A percentile compares a stretch with the other conserved stretches of the same genome.
Evolutionary conservation across 129 eudicot species (phyloP).

Genomic region (Pittosporum tobira): DNA sequence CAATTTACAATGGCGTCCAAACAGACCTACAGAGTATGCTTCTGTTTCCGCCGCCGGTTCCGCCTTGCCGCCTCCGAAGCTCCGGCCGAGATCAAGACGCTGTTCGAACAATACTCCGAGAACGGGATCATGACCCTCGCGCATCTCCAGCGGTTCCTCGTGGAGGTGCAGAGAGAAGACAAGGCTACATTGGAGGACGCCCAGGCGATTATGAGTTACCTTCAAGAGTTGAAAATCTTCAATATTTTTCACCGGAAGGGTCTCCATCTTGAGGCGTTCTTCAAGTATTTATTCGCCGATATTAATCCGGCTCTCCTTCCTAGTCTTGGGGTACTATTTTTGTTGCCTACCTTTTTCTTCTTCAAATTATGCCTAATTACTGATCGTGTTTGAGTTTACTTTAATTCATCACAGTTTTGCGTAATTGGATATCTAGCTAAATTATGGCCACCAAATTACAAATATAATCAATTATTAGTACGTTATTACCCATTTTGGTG

Average conservation of each 20-base stretch:
- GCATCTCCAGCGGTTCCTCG: slow-evolving; percentile 48
- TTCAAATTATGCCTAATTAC: neutral
- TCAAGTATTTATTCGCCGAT: slow-evolving; percentile 47
- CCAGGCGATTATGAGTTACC: slow-evolving; percentile 40
- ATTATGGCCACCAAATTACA: too few relatives aligned
- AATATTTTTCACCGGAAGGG: slow-evolving; percentile 45
- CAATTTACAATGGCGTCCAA: slow-evolving; percentile 36
- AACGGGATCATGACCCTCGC: slow-evolving; percentile 55
- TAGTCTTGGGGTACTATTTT: slow-evolving; percentile 35
- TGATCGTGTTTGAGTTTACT: neutral
- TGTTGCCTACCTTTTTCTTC: neutral
- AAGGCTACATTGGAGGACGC: slow-evolving; percentile 57
- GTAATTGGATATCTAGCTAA: too few relatives aligned
- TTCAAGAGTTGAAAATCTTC: slow-evolving; percentile 24
- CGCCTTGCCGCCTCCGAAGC: slow-evolving; percentile 65
- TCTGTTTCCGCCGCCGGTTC: slow-evolving; percentile 76
- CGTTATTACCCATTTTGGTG: too few relatives aligned
- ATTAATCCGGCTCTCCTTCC: slow-evolving; percentile 50
- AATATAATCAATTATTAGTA: too few relatives aligned
- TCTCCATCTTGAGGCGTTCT: slow-evolving; percentile 55
- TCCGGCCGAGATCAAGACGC: slow-evolving; percentile 45
- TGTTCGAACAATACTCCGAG: slow-evolving; percentile 52
- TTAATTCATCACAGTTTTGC: neutral
- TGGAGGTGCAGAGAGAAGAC: slow-evolving; percentile 55
- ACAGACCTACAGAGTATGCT: slow-evolving; percentile 69